Conservation (phyloP, 2,329 filamentous ascomycete genomes). For the Colletotrichum spaethianum region DNA sequence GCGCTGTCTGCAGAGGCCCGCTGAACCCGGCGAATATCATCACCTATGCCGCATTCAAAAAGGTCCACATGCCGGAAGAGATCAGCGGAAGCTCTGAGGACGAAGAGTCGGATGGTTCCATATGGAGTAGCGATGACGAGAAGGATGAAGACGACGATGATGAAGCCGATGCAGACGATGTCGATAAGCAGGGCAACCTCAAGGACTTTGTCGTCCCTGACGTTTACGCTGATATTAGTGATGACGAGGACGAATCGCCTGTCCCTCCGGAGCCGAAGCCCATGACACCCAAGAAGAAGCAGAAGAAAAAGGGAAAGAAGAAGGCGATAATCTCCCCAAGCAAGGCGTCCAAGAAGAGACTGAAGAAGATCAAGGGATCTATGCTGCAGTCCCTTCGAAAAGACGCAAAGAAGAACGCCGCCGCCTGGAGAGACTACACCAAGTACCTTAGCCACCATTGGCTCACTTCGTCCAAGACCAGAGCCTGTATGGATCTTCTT, state of each 20-base stretch:
- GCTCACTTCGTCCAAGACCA: conserved; percentile 82
- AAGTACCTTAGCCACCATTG: conserved; percentile 77
- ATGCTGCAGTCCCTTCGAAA: conserved; percentile 48
- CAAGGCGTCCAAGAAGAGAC: conserved; percentile 44
- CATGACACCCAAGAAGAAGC: background rate
- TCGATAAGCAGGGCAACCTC: conserved; percentile 58
- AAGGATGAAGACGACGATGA: conserved; percentile 51
- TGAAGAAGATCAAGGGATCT: conserved; percentile 57
- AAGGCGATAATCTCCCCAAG: conserved; percentile 30
- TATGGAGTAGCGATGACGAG: conserved; percentile 50
- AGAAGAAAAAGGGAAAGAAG: conserved; percentile 42
- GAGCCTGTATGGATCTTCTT: conserved; percentile 77
- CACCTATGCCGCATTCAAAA: conserved; percentile 80
- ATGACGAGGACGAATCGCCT: conserved; percentile 49
- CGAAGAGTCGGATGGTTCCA: conserved; percentile 53
- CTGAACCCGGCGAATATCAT: conserved; percentile 80
- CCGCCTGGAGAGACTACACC: conserved; percentile 80
- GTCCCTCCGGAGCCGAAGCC: conserved; percentile 35
- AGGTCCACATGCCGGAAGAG: conserved; percentile 75
- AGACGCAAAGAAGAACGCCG: conserved; percentile 57
- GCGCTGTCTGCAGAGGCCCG: conserved; percentile 80
- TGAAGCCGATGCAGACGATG: conserved; percentile 41
- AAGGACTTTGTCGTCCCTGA: conserved; percentile 68
- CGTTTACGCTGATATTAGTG: conserved; percentile 48
- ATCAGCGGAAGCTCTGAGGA: conserved; percentile 48